Conservation (phyloP, 805 yeast genomes). For the Yarrowia alimentaria region DNA sequence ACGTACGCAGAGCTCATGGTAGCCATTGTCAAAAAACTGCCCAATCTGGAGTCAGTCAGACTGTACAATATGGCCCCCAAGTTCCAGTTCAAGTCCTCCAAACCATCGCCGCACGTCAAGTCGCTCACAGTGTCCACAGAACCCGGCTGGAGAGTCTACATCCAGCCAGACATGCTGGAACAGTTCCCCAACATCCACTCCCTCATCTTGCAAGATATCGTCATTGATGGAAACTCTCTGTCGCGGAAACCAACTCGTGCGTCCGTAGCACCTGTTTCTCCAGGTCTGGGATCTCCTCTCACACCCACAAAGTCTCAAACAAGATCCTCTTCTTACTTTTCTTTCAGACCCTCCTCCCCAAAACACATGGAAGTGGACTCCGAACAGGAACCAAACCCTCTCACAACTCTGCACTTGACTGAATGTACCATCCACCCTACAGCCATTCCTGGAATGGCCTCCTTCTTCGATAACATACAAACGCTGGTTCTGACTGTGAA, state of each 20-base stretch:
- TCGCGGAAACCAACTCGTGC: background rate
- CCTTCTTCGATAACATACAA: background rate
- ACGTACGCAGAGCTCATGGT: slow-evolving; percentile 14
- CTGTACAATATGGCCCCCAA: slow-evolving; percentile 14
- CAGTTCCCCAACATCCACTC: slow-evolving; percentile 18
- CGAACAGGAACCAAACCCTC: background rate
- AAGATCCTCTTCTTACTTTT: slow-evolving; percentile 8
- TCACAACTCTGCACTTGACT: slow-evolving; percentile 4
- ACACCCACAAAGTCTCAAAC: slow-evolving; percentile 13
- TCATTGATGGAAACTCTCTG: slow-evolving; percentile 12
- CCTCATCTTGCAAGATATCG: slow-evolving; percentile 11
- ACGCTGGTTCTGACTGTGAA: background rate
- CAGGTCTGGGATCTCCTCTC: background rate
- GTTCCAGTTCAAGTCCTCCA: slow-evolving; percentile 11
- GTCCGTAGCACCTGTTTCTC: background rate
- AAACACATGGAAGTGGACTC: background rate
- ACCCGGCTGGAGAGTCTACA: slow-evolving; percentile 21
- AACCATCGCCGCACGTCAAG: slow-evolving; percentile 5
- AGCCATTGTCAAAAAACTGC: slow-evolving; percentile 17
- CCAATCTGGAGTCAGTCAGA: background rate
- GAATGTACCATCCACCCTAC: slow-evolving; percentile 15
- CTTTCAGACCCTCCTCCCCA: slow-evolving; percentile 6
- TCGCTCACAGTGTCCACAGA: slow-evolving; percentile 1
- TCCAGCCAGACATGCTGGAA: slow-evolving; percentile 16
- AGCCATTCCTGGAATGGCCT: background rate